Conservation (phyloP, 192 early-diverging fungal genomes). For the Podila epigama region DNA sequence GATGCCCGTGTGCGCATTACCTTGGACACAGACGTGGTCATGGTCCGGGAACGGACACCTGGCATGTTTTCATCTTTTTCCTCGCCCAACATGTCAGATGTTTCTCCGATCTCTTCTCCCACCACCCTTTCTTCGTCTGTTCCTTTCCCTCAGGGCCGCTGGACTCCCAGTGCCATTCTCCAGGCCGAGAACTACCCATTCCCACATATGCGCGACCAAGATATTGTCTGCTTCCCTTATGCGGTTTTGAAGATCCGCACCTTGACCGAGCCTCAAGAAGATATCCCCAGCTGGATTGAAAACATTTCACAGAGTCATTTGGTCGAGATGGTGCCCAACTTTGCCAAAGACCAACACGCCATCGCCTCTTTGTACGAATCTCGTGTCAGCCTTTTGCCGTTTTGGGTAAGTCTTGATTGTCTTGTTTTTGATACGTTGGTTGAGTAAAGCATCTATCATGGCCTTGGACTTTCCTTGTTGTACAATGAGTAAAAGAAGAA, state of each 20-base stretch:
- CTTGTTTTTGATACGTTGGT: no score
- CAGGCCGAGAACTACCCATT: conserved; percentile 51
- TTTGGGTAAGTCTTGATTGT: conserved; percentile 44
- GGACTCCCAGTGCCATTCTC: conserved; percentile 63
- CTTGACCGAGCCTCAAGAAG: conserved; percentile 53
- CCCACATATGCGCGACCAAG: conserved; percentile 22
- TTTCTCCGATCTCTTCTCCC: background rate
- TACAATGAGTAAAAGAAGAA: no score
- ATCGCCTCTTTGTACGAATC: conserved; percentile 53
- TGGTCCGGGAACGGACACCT: conserved; percentile 50
- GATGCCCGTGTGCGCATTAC: conserved; percentile 56
- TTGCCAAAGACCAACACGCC: conserved; percentile 59
- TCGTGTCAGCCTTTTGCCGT: conserved; percentile 54
- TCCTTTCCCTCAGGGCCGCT: conserved; percentile 15
- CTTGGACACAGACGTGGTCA: conserved; percentile 55
- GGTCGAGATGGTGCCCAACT: conserved; percentile 58
- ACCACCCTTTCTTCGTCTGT: background rate
- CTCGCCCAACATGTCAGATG: conserved; percentile 1
- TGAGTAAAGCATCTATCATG: no score
- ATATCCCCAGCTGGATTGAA: conserved; percentile 79
- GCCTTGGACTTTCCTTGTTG: no score
- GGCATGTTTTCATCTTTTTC: background rate
- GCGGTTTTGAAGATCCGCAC: conserved; percentile 45
- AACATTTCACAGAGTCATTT: conserved; percentile 74
- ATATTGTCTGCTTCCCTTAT: conserved; percentile 46